A percentile compares a stretch with the other conserved stretches of the same genome.
Conservation (phyloP, 495 filamentous ascomycete genomes). For the Lasiosphaeria hispida region DNA sequence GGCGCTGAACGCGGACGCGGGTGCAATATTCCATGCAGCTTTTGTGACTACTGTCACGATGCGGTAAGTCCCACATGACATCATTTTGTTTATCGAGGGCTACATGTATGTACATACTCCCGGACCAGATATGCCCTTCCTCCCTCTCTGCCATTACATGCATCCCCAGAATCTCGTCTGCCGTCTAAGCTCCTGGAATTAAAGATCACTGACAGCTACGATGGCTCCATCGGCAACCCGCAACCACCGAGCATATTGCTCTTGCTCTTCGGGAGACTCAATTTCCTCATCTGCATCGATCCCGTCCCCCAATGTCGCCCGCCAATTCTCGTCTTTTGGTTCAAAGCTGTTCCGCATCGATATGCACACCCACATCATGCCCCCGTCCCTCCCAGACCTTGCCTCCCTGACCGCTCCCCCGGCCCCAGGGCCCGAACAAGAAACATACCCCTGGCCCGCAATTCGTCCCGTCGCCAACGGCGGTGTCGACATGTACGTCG, state of each 20-base stretch:
- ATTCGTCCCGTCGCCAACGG: constrained; percentile 16
- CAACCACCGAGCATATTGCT: neutral
- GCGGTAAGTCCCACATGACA: too few species aligned
- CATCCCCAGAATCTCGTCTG: neutral
- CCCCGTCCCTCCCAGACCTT: constrained; percentile 22
- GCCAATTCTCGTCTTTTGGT: constrained; percentile 1
- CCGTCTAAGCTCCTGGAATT: neutral
- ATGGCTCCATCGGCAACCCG: constrained; percentile 19
- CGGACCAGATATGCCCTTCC: too few species aligned
- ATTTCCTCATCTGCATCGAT: constrained; percentile 8
- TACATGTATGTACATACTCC: too few species aligned
- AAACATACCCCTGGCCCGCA: constrained; percentile 26
- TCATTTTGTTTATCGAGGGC: too few species aligned
- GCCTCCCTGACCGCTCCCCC: constrained; percentile 10
- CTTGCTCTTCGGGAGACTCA: neutral
- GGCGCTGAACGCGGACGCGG: too few species aligned
- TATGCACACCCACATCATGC: constrained; percentile 36
- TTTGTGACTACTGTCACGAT: too few species aligned
- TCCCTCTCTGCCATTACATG: neutral
- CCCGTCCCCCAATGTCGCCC: neutral
- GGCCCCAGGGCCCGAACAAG: neutral
- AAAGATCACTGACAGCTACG: neutral
- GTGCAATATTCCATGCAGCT: too few species aligned
- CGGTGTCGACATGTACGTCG: constrained; percentile 31
- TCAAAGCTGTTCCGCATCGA: constrained; percentile 30